Evolutionary conservation across 106 monocot genomes (phyloP), one percentile per base, ranked within the genome.

Genomic region (Platanthera zijinensis): DNA sequence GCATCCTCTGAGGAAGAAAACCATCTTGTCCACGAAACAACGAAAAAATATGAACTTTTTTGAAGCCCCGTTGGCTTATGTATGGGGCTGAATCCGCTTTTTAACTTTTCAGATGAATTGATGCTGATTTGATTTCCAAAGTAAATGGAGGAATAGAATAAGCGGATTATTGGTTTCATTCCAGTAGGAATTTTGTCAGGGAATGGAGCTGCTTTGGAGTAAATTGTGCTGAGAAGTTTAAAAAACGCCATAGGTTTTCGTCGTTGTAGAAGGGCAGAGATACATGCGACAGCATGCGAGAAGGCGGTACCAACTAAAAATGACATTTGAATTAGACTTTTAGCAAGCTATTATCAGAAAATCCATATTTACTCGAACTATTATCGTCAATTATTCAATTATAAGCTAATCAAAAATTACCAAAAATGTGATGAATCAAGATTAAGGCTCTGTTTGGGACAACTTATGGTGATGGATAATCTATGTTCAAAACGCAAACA

Each of bases 1-100:
- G 76, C 80, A 72, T 82, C 54, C 74, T 57, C 64, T 71, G 52
- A 48, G n/a, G 88, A 83, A 75, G 84, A 87, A 71, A 89, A 80
- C 75, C 51, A 74, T 53, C 64, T 75, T 51, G 48, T 6, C 14
- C 39, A 51, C 13, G 73, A 11, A 69, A 69, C 9, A 22, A 50
- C 10, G 21, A 2, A 46, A 30, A 62, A 57, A 56, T 19, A 19
- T 25, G 48, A 56, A 52, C 75, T 47, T 46, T 30, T 69, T 11
- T 7, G 9, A 8, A 21, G 28, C 8, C 73, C 25, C 73, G 51
- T 46, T 46, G 45, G 22, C 10, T 32, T 56, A 50, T 28, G 8
- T 46, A 61, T 18, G 48, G 62, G 17, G 6, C 10, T 48, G 48
- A 21, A 10, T 6, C 51, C 12, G 22, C 18, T 51, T 22, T 11